Base-by-base conservation (phyloP, 192 early-diverging fungal genomes). In the Cladochytrium replicatum region DNA sequence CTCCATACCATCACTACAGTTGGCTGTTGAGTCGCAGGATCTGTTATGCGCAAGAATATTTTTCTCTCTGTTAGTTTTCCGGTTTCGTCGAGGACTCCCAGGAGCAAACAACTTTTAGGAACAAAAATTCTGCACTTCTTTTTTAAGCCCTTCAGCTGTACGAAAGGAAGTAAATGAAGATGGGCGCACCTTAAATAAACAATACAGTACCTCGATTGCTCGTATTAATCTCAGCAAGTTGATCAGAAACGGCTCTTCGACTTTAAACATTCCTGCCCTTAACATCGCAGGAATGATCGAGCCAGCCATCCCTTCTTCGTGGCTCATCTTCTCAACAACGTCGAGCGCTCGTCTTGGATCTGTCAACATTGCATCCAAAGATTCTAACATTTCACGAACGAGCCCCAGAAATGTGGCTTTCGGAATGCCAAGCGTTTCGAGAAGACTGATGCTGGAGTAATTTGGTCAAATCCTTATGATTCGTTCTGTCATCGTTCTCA, bases 31-130 rank as follows among this genome's bases (percentile, higher is more conserved):
- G n/a, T n/a, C n/a, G n/a, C n/a, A n/a, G 50, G 50, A 6, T 34
- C 56, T 5, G 48, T 41, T 0, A 60, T 24, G 23, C 66, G 68
- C 7, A 61, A 24, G 46, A 60, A 71, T 5, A 71, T 7, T 38
- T 59, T 39, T 2, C 48, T 52, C 24, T 48, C 60, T 26, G 43
- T 43, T 15, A 71, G 48, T 4, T 32, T 37, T 17, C 60, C 68
- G 0, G 60, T 71, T 32, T 71, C 68, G 38, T 71, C 68, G 49
- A 71, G 53, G 29, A 71, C 60, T 6, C 68, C 68, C 26, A 71
- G 32, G 29, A 71, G 42, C 6, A 9, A 31, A 48, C 52, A 59
- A 4, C 48, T 39, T 23, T 50, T 41, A 21, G 61, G 60, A 30
- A 71, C 54, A 29, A 31, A 30, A 13, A 71, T 32, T 13, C 56